Conservation (phyloP, 768 basidiomycete species). For the Thelephora aurantiotincta region DNA sequence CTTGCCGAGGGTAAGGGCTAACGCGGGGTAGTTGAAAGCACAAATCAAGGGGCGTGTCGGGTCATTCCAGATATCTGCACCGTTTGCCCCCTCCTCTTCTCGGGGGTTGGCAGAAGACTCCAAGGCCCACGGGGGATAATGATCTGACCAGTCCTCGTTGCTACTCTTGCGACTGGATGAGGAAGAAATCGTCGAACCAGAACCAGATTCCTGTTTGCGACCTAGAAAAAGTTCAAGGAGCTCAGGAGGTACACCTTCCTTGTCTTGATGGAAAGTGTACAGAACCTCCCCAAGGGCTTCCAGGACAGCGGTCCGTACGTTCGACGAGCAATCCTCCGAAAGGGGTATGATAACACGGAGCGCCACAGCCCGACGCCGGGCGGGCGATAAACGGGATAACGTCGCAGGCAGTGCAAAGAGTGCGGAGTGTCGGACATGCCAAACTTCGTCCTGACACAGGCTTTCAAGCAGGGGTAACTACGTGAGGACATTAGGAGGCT, state of each 20-base stretch:
- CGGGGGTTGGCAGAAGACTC: neutral
- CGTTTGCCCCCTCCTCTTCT: slow-evolving; percentile 1
- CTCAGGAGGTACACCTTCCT: slow-evolving; percentile 56
- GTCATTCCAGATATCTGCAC: slow-evolving; percentile 31
- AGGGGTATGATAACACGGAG: slow-evolving; percentile 51
- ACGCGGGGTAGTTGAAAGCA: slow-evolving; percentile 88
- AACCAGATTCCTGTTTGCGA: slow-evolving; percentile 20
- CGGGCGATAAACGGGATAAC: slow-evolving; percentile 45
- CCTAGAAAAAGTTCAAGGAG: slow-evolving; percentile 72
- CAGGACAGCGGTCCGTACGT: slow-evolving; percentile 67
- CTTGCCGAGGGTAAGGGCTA: slow-evolving; percentile 68
- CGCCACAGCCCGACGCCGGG: slow-evolving; percentile 48
- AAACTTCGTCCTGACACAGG: slow-evolving; percentile 51
- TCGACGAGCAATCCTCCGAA: slow-evolving; percentile 42
- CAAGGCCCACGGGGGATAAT: slow-evolving; percentile 1
- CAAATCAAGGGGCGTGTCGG: slow-evolving; percentile 63
- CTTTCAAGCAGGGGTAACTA: slow-evolving; percentile 73
- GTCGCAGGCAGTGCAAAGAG: slow-evolving; percentile 78
- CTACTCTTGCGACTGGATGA: neutral
- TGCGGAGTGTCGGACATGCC: slow-evolving; percentile 81
- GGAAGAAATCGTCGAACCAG: neutral
- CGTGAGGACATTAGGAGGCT: neutral
- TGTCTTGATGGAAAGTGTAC: slow-evolving; percentile 58
- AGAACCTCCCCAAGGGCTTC: slow-evolving; percentile 86
- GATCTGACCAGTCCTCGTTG: slow-evolving; percentile 8